These are phyloP conservation scores for Alternaria panax DNA, from an alignment of 2,329 filamentous ascomycete genomes.

Conservation along the genomic window DNA sequence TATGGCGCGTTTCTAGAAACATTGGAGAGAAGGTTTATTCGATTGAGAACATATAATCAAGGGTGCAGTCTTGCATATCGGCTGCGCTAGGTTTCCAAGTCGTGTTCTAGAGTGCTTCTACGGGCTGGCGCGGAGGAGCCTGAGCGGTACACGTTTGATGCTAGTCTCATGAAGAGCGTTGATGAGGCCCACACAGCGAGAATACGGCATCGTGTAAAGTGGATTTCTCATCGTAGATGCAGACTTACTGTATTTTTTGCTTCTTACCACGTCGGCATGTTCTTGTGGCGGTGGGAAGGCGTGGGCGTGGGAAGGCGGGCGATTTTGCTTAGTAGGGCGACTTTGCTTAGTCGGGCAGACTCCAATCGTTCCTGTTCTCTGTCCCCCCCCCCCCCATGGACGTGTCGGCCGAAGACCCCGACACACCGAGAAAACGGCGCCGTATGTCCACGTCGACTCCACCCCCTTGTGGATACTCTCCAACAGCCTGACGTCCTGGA, in stretches of 20 bases:
- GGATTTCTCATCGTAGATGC: background rate
- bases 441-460: background rate
- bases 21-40: slow-evolving; percentile 7
- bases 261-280: background rate
- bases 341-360: slow-evolving; percentile 1
- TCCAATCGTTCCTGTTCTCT: background rate
- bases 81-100: slow-evolving; percentile 1
- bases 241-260: background rate
- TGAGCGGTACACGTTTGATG: background rate
- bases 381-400: background rate
- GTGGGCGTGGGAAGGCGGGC: background rate
- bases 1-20: slow-evolving; percentile 17
- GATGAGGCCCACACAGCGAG: slow-evolving; percentile 2
- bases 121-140: background rate
- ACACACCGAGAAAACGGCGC: background rate
- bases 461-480: slow-evolving; percentile 1
- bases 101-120: slow-evolving; percentile 1
- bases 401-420: background rate
- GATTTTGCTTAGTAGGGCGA: background rate
- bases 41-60: background rate
- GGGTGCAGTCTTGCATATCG: background rate
- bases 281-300: background rate
- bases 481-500: slow-evolving; percentile 1
- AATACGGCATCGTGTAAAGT: slow-evolving; percentile 7
- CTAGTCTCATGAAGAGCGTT: slow-evolving; percentile 1